phyloP scores from a whole-genome alignment of 805 yeast genomes.

The Candida maesae region DNA sequence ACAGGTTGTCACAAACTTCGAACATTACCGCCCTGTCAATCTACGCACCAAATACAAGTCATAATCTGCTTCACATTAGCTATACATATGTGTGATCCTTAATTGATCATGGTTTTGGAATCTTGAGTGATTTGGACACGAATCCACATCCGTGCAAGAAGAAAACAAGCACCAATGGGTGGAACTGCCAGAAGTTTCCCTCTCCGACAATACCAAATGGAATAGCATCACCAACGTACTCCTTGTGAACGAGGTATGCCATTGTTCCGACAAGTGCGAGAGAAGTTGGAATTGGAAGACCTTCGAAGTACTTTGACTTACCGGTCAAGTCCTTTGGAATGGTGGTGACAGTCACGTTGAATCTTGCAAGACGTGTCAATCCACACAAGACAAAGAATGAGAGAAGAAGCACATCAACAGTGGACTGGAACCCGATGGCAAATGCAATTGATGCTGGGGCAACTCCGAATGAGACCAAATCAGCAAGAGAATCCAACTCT shows the following conservation, averaged over 20 bases:
- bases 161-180: conserved; percentile 62
- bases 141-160: conserved; percentile 83
- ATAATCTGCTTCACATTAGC: no score
- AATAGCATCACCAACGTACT: conserved; percentile 44
- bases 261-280: conserved; percentile 67
- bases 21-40: no score
- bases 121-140: conserved; percentile 85
- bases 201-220: conserved; percentile 63
- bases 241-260: conserved; percentile 61
- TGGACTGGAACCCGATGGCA: conserved; percentile 83
- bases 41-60: no score
- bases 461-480: conserved; percentile 89
- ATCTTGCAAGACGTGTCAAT: conserved; percentile 88
- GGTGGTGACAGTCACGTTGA: conserved; percentile 89
- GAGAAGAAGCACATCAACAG: conserved; percentile 71
- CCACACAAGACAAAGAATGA: conserved; percentile 91
- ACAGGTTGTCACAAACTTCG: no score
- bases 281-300: conserved; percentile 92
- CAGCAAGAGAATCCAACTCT: conserved; percentile 95
- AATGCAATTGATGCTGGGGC: conserved; percentile 94
- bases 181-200: conserved; percentile 66
- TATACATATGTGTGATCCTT: no score
- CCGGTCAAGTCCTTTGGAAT: conserved; percentile 88
- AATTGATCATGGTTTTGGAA: conserved; percentile 84
- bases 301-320: conserved; percentile 90